These are phyloP conservation scores for Aegilops speltoides DNA, from an alignment of 176 grass and related monocot species.

Conservation along the genomic window DNA sequence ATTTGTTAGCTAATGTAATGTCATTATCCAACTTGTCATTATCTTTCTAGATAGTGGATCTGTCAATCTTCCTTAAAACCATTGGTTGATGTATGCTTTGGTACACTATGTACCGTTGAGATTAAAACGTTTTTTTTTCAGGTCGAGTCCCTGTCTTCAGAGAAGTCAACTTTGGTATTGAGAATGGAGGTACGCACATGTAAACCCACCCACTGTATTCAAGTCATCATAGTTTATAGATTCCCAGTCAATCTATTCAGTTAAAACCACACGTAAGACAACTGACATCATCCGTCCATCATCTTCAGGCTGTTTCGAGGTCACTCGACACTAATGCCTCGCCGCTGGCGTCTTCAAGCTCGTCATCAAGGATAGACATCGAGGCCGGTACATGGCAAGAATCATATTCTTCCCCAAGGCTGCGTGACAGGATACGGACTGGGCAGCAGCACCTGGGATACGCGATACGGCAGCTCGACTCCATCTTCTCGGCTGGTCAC, in stretches of 20 bases:
- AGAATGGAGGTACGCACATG: conserved; percentile 64
- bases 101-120: neutral
- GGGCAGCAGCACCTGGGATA: conserved; percentile 67
- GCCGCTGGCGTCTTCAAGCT: conserved; percentile 26
- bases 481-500: conserved; percentile 73
- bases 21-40: neutral
- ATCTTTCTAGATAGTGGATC: neutral
- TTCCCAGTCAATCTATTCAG: neutral
- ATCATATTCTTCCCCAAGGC: conserved; percentile 38
- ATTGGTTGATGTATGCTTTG: neutral
- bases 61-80: neutral
- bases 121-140: conserved; percentile 20
- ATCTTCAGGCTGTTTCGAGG: conserved; percentile 62
- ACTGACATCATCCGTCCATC: neutral
- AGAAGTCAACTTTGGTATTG: conserved; percentile 74
- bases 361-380: conserved; percentile 55
- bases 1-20: neutral
- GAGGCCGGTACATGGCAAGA: conserved; percentile 47
- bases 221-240: neutral
- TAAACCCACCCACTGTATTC: neutral
- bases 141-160: conserved; percentile 87
- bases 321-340: conserved; percentile 47
- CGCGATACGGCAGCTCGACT: conserved; percentile 70
- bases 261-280: neutral
- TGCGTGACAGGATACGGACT: conserved; percentile 47